phyloP scores from a whole-genome alignment of 495 filamentous ascomycete genomes.

The Staphylotrichum tortipilum region DNA sequence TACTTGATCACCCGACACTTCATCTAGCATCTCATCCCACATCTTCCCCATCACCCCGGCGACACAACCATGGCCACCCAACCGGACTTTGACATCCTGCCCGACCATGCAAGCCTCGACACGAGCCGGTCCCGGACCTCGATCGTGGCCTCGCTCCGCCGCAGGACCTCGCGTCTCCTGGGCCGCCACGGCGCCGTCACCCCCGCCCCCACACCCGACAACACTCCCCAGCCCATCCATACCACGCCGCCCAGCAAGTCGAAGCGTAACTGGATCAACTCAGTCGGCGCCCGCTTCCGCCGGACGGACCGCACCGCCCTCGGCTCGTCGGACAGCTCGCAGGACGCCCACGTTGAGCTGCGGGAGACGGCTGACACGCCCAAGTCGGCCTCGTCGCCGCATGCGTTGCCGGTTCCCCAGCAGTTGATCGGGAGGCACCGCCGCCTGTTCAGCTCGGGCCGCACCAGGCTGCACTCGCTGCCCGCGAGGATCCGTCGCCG shows the following conservation, averaged over 20 bases:
- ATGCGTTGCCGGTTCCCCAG: too few relatives aligned
- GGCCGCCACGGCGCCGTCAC: neutral
- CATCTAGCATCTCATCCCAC: too few relatives aligned
- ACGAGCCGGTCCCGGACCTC: neutral
- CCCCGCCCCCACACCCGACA: neutral
- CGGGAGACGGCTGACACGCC: neutral
- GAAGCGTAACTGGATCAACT: neutral
- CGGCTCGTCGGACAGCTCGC: neutral
- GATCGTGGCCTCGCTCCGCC: neutral
- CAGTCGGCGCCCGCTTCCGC: slow-evolving; percentile 2
- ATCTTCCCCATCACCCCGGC: too few relatives aligned
- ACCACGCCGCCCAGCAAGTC: neutral
- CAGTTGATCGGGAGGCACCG: too few relatives aligned
- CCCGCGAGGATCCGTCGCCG: neutral
- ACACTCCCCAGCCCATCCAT: neutral
- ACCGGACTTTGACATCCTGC: neutral
- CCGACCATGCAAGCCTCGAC: neutral
- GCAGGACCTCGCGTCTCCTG: slow-evolving; percentile 2
- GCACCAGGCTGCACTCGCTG: neutral
- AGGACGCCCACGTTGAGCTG: neutral
- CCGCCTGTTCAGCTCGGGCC: neutral
- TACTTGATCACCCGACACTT: too few relatives aligned
- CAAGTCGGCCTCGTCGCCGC: neutral
- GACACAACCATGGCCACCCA: neutral
- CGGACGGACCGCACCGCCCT: neutral